A percentile compares a stretch with the other conserved stretches of the same genome.
phyloP scores from a whole-genome alignment of 345 rosid species.

The Arabis alpina region DNA sequence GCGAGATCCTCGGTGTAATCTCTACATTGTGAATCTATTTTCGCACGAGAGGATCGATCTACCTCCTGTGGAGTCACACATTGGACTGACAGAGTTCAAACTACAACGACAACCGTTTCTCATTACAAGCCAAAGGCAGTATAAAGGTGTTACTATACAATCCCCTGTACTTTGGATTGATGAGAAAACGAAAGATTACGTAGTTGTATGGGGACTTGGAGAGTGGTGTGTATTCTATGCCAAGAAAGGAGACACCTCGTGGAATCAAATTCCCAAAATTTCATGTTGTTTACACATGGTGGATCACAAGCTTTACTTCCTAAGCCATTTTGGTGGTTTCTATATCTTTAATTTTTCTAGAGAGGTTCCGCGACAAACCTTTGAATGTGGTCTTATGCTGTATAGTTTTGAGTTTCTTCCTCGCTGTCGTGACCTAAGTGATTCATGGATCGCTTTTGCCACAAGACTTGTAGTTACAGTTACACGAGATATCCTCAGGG shows the following conservation, averaged over 20 bases:
- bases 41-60: too few relatives aligned
- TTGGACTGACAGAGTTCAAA: too few relatives aligned
- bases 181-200: too few relatives aligned
- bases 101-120: too few relatives aligned
- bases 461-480: conserved; percentile 10
- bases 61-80: too few relatives aligned
- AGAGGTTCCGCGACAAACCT: not conserved
- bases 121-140: too few relatives aligned
- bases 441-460: not conserved
- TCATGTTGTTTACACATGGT: not conserved
- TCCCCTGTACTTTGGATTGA: too few relatives aligned
- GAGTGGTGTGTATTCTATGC: not conserved
- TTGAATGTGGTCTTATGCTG: not conserved
- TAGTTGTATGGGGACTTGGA: too few relatives aligned
- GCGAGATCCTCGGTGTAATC: too few relatives aligned
- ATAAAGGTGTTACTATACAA: too few relatives aligned
- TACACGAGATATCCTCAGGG: conserved; percentile 6
- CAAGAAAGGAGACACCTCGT: conserved; percentile 5
- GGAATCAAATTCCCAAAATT: not conserved
- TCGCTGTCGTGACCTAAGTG: not conserved
- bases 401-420: too few relatives aligned
- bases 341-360: not conserved
- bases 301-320: conserved; percentile 6
- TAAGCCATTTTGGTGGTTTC: not conserved
- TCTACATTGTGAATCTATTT: too few relatives aligned